Percentiles rank a stretch among this genome's conserved stretches.
phyloP scores from a whole-genome alignment of 495 filamentous ascomycete genomes.

The Neurospora sublineolata region DNA sequence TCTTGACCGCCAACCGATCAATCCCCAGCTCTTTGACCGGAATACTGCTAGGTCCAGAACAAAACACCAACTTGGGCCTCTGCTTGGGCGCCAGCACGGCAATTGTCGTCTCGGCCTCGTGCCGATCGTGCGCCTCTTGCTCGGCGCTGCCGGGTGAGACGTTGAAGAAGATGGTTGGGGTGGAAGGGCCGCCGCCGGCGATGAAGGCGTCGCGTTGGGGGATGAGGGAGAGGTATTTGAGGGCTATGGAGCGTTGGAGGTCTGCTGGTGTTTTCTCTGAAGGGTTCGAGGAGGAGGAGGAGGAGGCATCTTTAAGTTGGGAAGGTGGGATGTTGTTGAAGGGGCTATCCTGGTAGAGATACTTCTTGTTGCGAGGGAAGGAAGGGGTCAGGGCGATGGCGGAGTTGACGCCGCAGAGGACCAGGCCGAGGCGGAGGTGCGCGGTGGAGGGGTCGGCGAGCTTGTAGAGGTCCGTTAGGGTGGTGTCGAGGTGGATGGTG shows the following conservation, averaged over 20 bases:
- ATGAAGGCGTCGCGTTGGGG: constrained; percentile 26
- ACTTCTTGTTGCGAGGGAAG: constrained; percentile 24
- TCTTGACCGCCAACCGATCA: constrained; percentile 18
- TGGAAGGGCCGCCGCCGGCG: constrained; percentile 11
- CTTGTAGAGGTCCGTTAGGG: constrained; percentile 21
- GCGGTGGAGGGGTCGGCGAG: constrained; percentile 5
- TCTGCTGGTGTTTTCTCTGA: constrained; percentile 27
- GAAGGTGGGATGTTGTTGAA: constrained; percentile 35
- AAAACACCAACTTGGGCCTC: constrained; percentile 19
- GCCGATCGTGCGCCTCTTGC: constrained; percentile 10
- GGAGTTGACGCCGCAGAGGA: constrained; percentile 17
- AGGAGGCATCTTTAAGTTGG: constrained; percentile 19
- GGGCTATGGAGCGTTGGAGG: constrained; percentile 11
- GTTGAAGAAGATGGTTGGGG: constrained; percentile 18
- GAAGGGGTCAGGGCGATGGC: constrained; percentile 10
- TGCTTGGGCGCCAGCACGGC: constrained; percentile 14
- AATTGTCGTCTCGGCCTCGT: constrained; percentile 20
- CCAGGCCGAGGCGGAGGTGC: constrained; percentile 10
- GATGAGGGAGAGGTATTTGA: constrained; percentile 19
- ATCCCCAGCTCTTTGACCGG: constrained; percentile 11
- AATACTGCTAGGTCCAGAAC: constrained; percentile 12
- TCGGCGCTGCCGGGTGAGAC: neutral
- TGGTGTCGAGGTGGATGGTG: constrained; percentile 20
- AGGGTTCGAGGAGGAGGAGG: neutral
- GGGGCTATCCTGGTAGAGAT: constrained; percentile 21